Evolutionary conservation across 2,329 filamentous ascomycete genomes (phyloP), one percentile per base, ranked within the genome.

Genomic region (Colletotrichum salicis): DNA sequence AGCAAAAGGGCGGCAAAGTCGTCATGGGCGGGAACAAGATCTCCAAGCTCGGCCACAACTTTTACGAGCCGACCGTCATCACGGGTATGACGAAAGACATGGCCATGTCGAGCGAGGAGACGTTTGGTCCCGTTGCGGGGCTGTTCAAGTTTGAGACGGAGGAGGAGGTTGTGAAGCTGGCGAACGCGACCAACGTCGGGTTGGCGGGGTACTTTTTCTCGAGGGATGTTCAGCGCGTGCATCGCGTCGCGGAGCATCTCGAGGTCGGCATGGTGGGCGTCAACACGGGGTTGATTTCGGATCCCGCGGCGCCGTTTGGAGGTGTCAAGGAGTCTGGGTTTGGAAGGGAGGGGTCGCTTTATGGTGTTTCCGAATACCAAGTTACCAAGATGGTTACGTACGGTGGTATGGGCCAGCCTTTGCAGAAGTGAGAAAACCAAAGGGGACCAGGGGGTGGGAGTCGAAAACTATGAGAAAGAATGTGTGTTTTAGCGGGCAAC

Each of bases 151-250:
- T 98, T 79, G 89, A 94, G 58, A 94, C 92, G 0, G 96, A 98
- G 83, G 91, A 93, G 64, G 95, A 98, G 78, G 96, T 97, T 5
- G 90, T 98, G 35, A 86, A 89, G 74, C 84, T 96, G 75, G 96
- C 96, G 4, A 99, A 99, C 82, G 82, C 85, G 54, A 87, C 94
- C 1, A 91, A 96, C 64, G 95, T 98, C 48, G 96, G 96, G 1
- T 87, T 99, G 45, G 96, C 96, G 0, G 96, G 94, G 1, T 98
- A 98, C 84, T 97, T 99, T 85, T 98, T 94, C 86, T 95, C 89
- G 6, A 82, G 84, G 61, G 88, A 93, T 77, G 73, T 93, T 13
- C 84, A 88, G 77, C 83, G 91, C 7, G 86, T 90, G 33, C 84
- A 86, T 76, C 85, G 91, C 59, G 88, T 94, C 0, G 89, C 91